Percentiles rank a stretch among this genome's conserved stretches.
phyloP scores from a whole-genome alignment of 176 grass and related monocot species.

The Avena eriantha region DNA sequence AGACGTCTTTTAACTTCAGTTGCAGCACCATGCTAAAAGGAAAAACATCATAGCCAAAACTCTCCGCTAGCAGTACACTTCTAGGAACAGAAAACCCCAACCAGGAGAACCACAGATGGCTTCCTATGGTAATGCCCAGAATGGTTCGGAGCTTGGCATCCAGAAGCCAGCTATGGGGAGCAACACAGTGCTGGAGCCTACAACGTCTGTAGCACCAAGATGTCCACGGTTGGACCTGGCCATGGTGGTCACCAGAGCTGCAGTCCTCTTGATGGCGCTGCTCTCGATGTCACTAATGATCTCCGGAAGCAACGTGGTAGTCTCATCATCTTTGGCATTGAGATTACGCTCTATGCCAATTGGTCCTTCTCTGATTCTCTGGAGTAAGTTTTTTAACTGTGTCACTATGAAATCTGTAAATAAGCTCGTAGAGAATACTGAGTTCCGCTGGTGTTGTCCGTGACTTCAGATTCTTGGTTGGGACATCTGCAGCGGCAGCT shows the following conservation, averaged over 20 bases:
- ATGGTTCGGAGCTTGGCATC: slow-evolving; percentile 58
- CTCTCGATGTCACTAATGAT: slow-evolving; percentile 68
- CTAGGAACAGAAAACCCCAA: slow-evolving; percentile 31
- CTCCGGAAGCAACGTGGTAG: slow-evolving; percentile 69
- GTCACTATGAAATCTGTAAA: slow-evolving; percentile 5
- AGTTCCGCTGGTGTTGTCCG: slow-evolving; percentile 18
- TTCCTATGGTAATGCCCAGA: slow-evolving; percentile 49
- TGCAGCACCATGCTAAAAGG: slow-evolving; percentile 28
- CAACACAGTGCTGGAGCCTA: slow-evolving; percentile 34
- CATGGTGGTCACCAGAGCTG: slow-evolving; percentile 49
- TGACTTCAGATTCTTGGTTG: slow-evolving; percentile 73
- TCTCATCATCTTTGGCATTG: slow-evolving; percentile 66
- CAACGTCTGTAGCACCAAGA: slow-evolving; percentile 11
- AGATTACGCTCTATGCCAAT: slow-evolving; percentile 80
- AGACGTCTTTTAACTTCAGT: slow-evolving; percentile 28
- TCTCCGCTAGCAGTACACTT: slow-evolving; percentile 5
- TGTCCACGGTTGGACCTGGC: slow-evolving; percentile 48
- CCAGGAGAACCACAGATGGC: slow-evolving; percentile 34
- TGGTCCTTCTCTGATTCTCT: slow-evolving; percentile 87
- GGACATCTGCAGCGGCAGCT: slow-evolving; percentile 61
- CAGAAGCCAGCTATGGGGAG: slow-evolving; percentile 51
- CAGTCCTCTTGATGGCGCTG: slow-evolving; percentile 50
- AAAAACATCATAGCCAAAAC: slow-evolving; percentile 33
- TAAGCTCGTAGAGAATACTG: slow-evolving; percentile 17
- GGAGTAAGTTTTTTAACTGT: slow-evolving; percentile 51